phyloP scores from a whole-genome alignment of 306 rosid genomes.

The Hippophae rhamnoides region DNA sequence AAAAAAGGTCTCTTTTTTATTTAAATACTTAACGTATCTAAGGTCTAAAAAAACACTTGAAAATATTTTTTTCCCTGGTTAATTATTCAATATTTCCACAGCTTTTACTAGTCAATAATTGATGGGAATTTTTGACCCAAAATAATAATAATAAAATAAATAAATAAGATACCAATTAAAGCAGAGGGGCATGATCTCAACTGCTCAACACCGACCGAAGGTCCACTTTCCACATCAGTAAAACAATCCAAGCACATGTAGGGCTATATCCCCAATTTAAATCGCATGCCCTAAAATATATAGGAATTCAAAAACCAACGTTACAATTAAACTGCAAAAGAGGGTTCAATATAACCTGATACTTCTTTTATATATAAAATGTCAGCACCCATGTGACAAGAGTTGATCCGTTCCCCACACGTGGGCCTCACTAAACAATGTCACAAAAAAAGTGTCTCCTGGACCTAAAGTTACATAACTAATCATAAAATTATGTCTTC shows the following conservation, averaged over 20 bases:
- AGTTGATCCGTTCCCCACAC: conserved; percentile 21
- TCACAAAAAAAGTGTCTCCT: too few relatives aligned
- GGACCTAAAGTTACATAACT: background rate
- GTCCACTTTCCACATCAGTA: background rate
- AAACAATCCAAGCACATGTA: background rate
- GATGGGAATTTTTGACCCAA: too few relatives aligned
- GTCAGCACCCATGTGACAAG: conserved; percentile 48
- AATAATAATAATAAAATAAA: too few relatives aligned
- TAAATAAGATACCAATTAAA: too few relatives aligned
- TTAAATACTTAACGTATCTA: too few relatives aligned
- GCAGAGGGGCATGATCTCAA: too few relatives aligned
- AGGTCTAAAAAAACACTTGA: too few relatives aligned
- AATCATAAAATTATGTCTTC: background rate
- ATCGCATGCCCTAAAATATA: background rate
- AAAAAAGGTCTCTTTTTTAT: too few relatives aligned
- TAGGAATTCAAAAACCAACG: conserved; percentile 11
- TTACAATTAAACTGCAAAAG: conserved; percentile 9
- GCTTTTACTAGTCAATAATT: too few relatives aligned
- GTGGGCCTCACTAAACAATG: conserved; percentile 23
- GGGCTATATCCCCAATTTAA: background rate
- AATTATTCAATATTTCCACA: too few relatives aligned
- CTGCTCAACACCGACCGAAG: background rate
- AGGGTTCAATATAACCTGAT: background rate
- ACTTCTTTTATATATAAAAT: background rate
- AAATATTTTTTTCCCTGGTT: too few relatives aligned